Evolutionary conservation across 805 yeast genomes (phyloP).

Genomic region (Clavispora carvajalis): DNA sequence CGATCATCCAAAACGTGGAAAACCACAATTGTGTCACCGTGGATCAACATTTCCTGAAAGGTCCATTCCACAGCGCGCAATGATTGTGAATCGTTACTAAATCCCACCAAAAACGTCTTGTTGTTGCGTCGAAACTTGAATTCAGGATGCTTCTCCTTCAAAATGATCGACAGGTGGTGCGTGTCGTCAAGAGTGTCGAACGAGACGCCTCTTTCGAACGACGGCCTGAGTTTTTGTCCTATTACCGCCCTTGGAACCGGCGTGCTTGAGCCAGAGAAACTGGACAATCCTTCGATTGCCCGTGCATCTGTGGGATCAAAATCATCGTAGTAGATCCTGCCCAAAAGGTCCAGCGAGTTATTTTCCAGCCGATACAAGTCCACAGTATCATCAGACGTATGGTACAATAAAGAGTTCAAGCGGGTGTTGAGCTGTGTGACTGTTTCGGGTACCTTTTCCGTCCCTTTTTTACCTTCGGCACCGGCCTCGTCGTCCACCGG

Average conservation of each 20-base stretch:
- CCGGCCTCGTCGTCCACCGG: constrained; percentile 3
- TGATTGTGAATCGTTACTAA: constrained; percentile 33
- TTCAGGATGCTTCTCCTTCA: constrained; percentile 38
- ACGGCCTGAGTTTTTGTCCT: constrained; percentile 11
- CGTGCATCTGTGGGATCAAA: constrained; percentile 24
- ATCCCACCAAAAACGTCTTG: constrained; percentile 38
- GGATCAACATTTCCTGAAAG: constrained; percentile 38
- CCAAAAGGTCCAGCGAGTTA: constrained; percentile 35
- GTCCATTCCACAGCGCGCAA: constrained; percentile 40
- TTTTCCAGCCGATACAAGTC: constrained; percentile 35
- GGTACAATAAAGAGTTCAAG: constrained; percentile 34
- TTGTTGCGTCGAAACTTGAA: constrained; percentile 41
- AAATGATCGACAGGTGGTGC: constrained; percentile 31
- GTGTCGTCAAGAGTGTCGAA: constrained; percentile 34
- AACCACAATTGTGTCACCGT: constrained; percentile 40
- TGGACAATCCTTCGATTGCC: constrained; percentile 5
- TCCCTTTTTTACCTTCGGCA: constrained; percentile 1
- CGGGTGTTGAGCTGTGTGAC: constrained; percentile 35
- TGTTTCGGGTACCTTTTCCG: constrained; percentile 11
- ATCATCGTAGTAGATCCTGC: constrained; percentile 39
- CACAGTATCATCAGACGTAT: constrained; percentile 33
- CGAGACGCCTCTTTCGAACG: constrained; percentile 36
- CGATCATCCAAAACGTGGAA: constrained; percentile 39
- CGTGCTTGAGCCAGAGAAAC: background rate
- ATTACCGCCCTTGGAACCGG: constrained; percentile 7